Base-by-base conservation (phyloP, 2,329 filamentous ascomycete genomes). In the Rhynchosporium secalis region DNA sequence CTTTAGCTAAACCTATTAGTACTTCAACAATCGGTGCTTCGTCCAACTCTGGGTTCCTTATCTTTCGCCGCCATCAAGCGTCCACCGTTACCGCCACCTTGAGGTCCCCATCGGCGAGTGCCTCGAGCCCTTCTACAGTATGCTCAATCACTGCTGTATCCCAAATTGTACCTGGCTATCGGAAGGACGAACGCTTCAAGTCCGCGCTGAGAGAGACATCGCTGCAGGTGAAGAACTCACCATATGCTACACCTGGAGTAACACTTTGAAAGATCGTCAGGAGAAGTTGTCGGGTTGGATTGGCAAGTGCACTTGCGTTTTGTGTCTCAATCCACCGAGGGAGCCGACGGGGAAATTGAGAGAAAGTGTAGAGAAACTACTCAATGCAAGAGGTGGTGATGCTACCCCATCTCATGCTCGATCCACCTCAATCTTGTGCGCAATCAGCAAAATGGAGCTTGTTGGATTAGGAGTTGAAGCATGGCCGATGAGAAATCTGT, bases 141-240 rank as follows among this genome's bases (percentile, higher is more conserved):
- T 72, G 40, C 72, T 77, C 59, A 77, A 77, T 64, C 75, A 78
- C 66, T 73, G 70, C 0, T 78, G 76, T 59, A 68, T 72, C 0
- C 74, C 75, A 9, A 78, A 78, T 45, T 70, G 72, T 2, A 66
- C 73, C 40, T 64, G 74, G 33, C 72, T 73, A 55, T 72, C 75
- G 26, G 71, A 77, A 51, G 73, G 74, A 13, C 62, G 60, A 31
- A 60, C 75, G 57, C 61, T 75, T 1, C 68, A 70, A 1, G 68
- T 77, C 12, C 70, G 74, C 0, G 73, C 76, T 8, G 60, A 74
- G 7, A 70, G 59, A 33, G 61, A 65, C 10, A 73, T 78, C 46
- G n/a, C 59, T 0, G 68, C 72, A 0, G 74, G 74, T 10, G 72
- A 74, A 9, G 76, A 78, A 62, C 69, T 78, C 36, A 75, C 72